A percentile compares a stretch with the other conserved stretches of the same genome.
These are phyloP conservation scores for Penicillium sp. DNA, from an alignment of 2,329 filamentous ascomycete species.

Conservation along the genomic window DNA sequence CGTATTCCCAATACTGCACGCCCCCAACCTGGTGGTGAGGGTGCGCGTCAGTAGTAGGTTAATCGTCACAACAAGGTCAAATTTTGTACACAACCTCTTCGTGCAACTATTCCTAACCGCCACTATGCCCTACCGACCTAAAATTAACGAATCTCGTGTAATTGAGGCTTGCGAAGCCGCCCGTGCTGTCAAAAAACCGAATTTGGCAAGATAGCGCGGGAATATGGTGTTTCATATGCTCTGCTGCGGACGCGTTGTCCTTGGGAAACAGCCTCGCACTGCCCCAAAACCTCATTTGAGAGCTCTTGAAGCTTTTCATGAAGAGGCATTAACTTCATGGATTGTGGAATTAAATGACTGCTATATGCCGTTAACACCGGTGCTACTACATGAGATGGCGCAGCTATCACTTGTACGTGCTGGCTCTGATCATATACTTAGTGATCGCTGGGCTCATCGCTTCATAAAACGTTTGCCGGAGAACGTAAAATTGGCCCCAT, in stretches of 20 bases:
- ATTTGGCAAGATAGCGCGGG: slow-evolving; percentile 5
- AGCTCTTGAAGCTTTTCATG: background rate
- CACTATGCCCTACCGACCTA: too few relatives aligned
- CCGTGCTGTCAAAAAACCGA: slow-evolving; percentile 4
- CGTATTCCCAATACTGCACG: too few relatives aligned
- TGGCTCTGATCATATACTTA: background rate
- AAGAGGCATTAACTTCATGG: background rate
- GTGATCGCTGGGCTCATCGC: slow-evolving; percentile 9
- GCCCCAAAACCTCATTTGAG: background rate
- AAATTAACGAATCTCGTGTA: background rate
- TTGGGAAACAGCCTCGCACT: background rate
- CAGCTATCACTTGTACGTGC: background rate
- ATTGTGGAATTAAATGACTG: background rate
- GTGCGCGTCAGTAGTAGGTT: too few relatives aligned
- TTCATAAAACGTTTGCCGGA: background rate
- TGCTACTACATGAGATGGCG: background rate
- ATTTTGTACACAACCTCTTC: too few relatives aligned
- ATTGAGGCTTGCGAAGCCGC: background rate
- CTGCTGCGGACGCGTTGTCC: background rate
- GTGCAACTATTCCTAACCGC: too few relatives aligned
- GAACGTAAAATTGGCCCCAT: background rate
- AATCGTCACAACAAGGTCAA: too few relatives aligned
- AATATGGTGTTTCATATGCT: background rate
- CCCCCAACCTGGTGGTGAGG: too few relatives aligned
- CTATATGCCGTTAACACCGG: background rate